phyloP scores from a whole-genome alignment of 306 rosid species.

The Begonia fuchsioides region DNA sequence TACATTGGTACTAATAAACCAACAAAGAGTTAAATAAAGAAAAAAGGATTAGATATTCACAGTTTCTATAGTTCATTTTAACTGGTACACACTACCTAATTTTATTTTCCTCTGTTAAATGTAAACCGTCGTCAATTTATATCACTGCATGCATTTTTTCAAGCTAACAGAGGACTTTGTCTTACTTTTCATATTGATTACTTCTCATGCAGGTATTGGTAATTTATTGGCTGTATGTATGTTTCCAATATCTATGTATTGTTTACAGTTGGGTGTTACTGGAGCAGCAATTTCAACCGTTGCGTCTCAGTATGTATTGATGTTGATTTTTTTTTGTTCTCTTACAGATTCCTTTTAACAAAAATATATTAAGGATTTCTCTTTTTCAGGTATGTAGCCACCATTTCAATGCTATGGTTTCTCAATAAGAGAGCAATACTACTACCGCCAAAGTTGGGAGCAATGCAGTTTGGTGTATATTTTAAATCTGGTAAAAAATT shows the following conservation, averaged over 20 bases:
- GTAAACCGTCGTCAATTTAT: no score
- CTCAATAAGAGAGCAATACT: conserved; percentile 58
- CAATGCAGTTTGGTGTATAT: conserved; percentile 76
- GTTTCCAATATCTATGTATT: conserved; percentile 69
- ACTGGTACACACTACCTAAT: no score
- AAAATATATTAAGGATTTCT: conserved; percentile 5
- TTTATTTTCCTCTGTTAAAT: no score
- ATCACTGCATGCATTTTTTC: conserved; percentile 6
- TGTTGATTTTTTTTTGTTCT: conserved; percentile 1
- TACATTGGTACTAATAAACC: no score
- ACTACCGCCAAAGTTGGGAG: conserved; percentile 75
- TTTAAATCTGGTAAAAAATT: conserved; percentile 80
- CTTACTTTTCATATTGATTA: background rate
- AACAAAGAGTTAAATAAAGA: no score
- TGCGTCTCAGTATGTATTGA: conserved; percentile 70
- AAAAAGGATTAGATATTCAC: no score
- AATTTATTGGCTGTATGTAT: conserved; percentile 62
- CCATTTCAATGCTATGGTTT: conserved; percentile 68
- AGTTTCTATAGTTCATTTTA: no score
- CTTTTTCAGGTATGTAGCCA: conserved; percentile 55
- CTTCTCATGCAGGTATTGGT: conserved; percentile 58
- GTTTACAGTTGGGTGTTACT: conserved; percentile 58
- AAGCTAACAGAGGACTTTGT: conserved; percentile 4
- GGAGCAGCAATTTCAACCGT: conserved; percentile 94
- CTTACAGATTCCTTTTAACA: conserved; percentile 8